These are phyloP conservation scores for Leccinum sublutescens DNA, from an alignment of 768 basidiomycete species.

Conservation along the genomic window DNA sequence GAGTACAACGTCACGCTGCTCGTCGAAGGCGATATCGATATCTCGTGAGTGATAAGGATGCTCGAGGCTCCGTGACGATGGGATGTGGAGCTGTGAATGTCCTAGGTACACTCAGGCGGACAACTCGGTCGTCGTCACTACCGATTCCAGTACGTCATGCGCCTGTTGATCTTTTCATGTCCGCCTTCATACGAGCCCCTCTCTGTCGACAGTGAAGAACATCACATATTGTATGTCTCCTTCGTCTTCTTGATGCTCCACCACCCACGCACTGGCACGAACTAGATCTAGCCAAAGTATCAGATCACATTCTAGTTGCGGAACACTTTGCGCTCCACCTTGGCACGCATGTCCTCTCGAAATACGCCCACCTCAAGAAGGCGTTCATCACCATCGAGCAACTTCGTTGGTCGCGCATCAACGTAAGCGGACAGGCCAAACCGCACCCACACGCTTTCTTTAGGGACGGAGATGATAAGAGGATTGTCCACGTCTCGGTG, in stretches of 20 bases:
- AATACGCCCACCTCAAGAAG: conserved; percentile 73
- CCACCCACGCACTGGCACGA: not conserved
- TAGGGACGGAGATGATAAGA: conserved; percentile 90
- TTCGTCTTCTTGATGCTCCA: not conserved
- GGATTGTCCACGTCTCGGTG: conserved; percentile 61
- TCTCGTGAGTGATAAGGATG: conserved; percentile 47
- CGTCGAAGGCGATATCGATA: conserved; percentile 78
- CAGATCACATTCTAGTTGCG: conserved; percentile 79
- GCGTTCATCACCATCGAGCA: conserved; percentile 72
- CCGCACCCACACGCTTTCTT: conserved; percentile 80
- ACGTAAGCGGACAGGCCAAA: conserved; percentile 42
- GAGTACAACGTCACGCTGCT: conserved; percentile 83
- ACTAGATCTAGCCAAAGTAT: conserved; percentile 84
- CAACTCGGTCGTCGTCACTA: conserved; percentile 85
- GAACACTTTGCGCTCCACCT: conserved; percentile 89
- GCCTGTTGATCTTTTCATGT: not conserved
- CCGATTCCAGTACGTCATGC: conserved; percentile 73
- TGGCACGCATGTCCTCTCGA: conserved; percentile 76
- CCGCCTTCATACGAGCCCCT: not conserved
- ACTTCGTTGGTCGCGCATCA: conserved; percentile 82
- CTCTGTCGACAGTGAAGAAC: conserved; percentile 54
- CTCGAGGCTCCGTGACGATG: not conserved
- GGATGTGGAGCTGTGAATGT: not conserved
- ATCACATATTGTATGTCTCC: conserved; percentile 54
- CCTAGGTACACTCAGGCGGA: conserved; percentile 83